Evolutionary conservation across 208 protist species (phyloP), one percentile per base, ranked within the genome.

Genomic region (Trypanosoma boissoni): DNA sequence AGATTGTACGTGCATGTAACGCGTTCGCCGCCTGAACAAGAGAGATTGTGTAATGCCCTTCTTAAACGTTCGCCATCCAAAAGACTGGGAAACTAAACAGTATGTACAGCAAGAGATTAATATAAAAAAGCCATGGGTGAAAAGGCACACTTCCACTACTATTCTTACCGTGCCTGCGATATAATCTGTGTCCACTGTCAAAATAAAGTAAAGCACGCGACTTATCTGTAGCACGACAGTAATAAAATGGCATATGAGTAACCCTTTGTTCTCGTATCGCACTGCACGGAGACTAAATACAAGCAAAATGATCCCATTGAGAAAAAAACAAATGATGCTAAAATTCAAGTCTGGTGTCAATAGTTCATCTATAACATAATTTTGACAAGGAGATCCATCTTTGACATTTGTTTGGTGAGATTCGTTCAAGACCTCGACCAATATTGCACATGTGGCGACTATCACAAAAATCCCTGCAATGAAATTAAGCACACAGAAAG

Each of bases 51-150:
- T 82, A 50, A 84, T 83, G 54, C 83, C 83, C 44, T 80, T 72
- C 45, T 66, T 55, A 65, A 80, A 91, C 2, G 55, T 65, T 21
- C 71, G 64, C 75, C 79, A 84, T 7, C 76, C 79, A 67, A 91
- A 91, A 7, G 59, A 64, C 10, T 57, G 69, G 7, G 45, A 57
- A n/a, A 83, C 73, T 32, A 54, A 64, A 24, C 20, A 58, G 42
- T 48, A 79, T 8, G 56, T 5, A 0, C 55, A 58, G n/a, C 67
- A 61, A 7, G 68, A 58, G 28, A 41, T 34, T 0, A 60, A 42
- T 1, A 63, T 9, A 14, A 74, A 20, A 12, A 45, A 8, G n/a
- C 20, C 48, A 37, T 24, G 58, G 7, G 64, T 16, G 31, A 74
- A 14, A 18, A 72, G 29, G 8, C 78, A 23, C 1, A 49, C 42